Evolutionary conservation across 345 rosid genomes (phyloP), one percentile per base, ranked within the genome.

Genomic region (Eucalyptus victrix): DNA sequence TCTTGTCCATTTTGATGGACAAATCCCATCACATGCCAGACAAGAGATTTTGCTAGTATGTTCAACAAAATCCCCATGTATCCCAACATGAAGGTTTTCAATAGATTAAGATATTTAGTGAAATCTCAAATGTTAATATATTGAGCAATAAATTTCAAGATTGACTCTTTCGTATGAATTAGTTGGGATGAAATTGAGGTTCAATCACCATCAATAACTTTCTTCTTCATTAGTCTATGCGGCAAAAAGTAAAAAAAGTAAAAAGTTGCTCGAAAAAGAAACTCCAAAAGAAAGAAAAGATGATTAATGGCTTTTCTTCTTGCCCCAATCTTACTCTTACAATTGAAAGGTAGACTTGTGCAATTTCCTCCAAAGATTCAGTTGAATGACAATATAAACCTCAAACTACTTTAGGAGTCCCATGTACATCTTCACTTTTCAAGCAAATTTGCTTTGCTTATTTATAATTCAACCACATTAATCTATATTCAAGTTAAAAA

Each of bases 51-150:
- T 28, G n/a, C 32, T 12, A 28, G 3, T 58, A 58, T 26, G 65
- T 58, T 2, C n/a, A 58, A 60, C 14, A 6, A 28, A 60, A 60
- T 60, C 32, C 16, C 32, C 1, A 1, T 28, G 16, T 60, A 60
- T 1, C 32, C 12, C 1, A 12, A 60, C 2, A 26, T 60, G 1
- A 2, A 60, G 67, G 6, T 28, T 65, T 15, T 65, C 8, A 0
- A 65, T 30, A 65, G 5, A 65, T 15, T 6, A 65, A 14, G 37
- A 65, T 15, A n/a, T 65, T 13, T 30, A 7, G 10, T 30, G 37
- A 65, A 65, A 30, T 65, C 10, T 65, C 19, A n/a, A 65, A 16
- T 0, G 11, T 12, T 2, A 65, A 65, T 65, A 8, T 17, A 65
- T n/a, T n/a, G 21, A 65, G 76, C 37, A 60, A 65, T n/a, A 65